These are phyloP conservation scores for Astragalus glycyphyllos DNA, from an alignment of 306 rosid species.

Conservation along the genomic window DNA sequence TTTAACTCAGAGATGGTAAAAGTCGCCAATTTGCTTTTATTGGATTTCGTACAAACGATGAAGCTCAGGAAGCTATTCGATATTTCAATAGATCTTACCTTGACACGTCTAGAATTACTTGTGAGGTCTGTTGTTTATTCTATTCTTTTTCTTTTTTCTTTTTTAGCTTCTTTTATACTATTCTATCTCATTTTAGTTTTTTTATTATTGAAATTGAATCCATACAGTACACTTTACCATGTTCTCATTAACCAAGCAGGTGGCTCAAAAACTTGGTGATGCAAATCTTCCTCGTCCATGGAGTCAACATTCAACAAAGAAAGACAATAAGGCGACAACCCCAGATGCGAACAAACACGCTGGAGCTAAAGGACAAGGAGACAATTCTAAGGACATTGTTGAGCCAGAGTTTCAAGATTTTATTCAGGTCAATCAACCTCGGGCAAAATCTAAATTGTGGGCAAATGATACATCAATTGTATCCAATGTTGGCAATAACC, in stretches of 20 bases:
- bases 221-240: background rate
- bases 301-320: conserved; percentile 70
- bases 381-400: conserved; percentile 36
- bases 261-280: conserved; percentile 80
- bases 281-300: conserved; percentile 80
- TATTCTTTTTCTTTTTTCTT: conserved; percentile 3
- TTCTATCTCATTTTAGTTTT: background rate
- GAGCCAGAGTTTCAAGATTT: conserved; percentile 77
- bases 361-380: conserved; percentile 43
- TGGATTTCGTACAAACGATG: conserved; percentile 70
- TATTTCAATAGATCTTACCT: conserved; percentile 70
- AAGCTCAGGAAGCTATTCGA: conserved; percentile 74
- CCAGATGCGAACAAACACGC: conserved; percentile 44
- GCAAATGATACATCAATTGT: conserved; percentile 65
- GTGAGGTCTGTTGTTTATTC: conserved; percentile 66
- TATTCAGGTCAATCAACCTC: conserved; percentile 86
- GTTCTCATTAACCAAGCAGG: conserved; percentile 41
- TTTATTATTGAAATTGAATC: conserved; percentile 9
- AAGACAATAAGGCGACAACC: conserved; percentile 46
- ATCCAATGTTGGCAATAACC: conserved; percentile 44
- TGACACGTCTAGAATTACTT: conserved; percentile 61
- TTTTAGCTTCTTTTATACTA: background rate
- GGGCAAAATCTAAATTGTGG: conserved; percentile 81
- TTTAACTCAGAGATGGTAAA: conserved; percentile 65
- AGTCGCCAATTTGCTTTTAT: conserved; percentile 81